phyloP scores from a whole-genome alignment of 768 basidiomycete species.

The Gymnopilus dilepis region DNA sequence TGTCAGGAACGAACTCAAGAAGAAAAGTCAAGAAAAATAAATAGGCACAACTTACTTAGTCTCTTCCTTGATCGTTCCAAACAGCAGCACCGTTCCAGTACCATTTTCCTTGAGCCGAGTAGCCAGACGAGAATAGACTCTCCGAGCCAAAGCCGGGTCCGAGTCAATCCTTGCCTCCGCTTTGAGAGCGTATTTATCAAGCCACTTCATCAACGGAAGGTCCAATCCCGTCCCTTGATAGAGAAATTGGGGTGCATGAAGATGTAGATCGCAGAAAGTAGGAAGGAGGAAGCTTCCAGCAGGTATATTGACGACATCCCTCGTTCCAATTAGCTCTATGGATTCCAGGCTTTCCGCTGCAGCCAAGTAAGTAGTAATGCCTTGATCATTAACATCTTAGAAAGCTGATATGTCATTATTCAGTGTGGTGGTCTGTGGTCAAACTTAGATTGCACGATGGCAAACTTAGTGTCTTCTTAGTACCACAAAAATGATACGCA shows the following conservation, averaged over 20 bases:
- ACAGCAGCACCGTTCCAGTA: slow-evolving; percentile 77
- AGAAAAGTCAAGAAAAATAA: background rate
- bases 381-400: slow-evolving; percentile 41
- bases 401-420: background rate
- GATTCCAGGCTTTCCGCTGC: slow-evolving; percentile 42
- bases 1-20: background rate
- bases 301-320: slow-evolving; percentile 41
- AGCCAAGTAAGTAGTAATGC: slow-evolving; percentile 59
- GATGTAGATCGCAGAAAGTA: slow-evolving; percentile 81
- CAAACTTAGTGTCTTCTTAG: background rate
- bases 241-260: slow-evolving; percentile 89
- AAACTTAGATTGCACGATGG: background rate
- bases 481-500: background rate
- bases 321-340: slow-evolving; percentile 30
- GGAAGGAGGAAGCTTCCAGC: slow-evolving; percentile 74
- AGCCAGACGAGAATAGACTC: slow-evolving; percentile 72
- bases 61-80: slow-evolving; percentile 83
- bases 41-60: slow-evolving; percentile 64
- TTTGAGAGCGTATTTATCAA: slow-evolving; percentile 80
- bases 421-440: background rate
- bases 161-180: slow-evolving; percentile 79
- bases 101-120: slow-evolving; percentile 72
- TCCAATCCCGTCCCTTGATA: slow-evolving; percentile 89
- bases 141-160: slow-evolving; percentile 60
- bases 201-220: slow-evolving; percentile 84